Base-by-base conservation (phyloP, 306 rosid species). In the Cyclanthera cordifolia region DNA sequence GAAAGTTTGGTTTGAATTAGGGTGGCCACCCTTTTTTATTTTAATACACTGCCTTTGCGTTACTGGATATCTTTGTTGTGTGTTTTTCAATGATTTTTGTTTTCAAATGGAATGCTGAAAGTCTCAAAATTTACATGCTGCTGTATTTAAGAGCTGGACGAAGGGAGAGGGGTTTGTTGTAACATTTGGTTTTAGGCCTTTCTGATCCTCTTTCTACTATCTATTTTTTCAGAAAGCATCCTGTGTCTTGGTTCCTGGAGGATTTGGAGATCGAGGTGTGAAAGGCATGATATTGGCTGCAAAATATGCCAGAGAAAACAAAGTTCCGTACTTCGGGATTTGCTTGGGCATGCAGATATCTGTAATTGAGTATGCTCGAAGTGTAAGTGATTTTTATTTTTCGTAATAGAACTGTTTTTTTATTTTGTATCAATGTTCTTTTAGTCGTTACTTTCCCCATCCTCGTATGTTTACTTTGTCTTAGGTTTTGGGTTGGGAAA, bases 181-280 rank as follows among this genome's bases (percentile, higher is more conserved):
- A 43, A 17, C 67, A 14, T 24, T 65, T 8, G 34, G 32, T 23
- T 65, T 65, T 14, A 3, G 47, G 69, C 74, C 30, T 28, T 71
- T 72, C 60, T 27, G 8, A 45, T 64, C 28, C 45, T 54, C 69
- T 64, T 41, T 70, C 65, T 52, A 76, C 30, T 64, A 27, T 13
- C 56, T 77, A 21, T 51, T 63, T 77, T 67, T 77, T 75, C 87
- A 93, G 99, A 79, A 79, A 59, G 99, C 99, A 43, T 86, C 89
- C 34, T 93, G 99, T 57, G 90, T 93, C 71, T 77, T 93, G 87
- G 95, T 93, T 83, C 99, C 99, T 17, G 99, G 99, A 74, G 99
- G 99, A 70, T 93, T 93, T 86, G 99, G 99, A 74, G 97, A 93
- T 79, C 99, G 99, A 67, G 95, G 99, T 21, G 97, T 93, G 71